These are phyloP conservation scores for Nasturtium officinale DNA, from an alignment of 345 rosid species.

Conservation along the genomic window DNA sequence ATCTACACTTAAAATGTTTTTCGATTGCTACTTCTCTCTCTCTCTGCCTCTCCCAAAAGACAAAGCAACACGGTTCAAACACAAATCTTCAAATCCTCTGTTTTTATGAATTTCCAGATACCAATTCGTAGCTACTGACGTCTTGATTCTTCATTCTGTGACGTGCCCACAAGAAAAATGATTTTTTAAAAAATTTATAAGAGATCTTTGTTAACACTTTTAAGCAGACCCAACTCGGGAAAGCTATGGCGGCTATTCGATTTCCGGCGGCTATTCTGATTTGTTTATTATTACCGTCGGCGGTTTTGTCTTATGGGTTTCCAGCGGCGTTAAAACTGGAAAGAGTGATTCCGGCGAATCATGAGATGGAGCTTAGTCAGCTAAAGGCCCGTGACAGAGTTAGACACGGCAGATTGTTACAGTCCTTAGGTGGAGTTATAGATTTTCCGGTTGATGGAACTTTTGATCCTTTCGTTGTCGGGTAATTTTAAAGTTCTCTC, in stretches of 20 bases:
- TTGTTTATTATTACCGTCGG: conserved; percentile 23
- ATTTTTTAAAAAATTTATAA: no score
- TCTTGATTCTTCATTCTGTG: conserved; percentile 4
- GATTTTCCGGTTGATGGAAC: conserved; percentile 84
- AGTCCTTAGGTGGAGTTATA: conserved; percentile 59
- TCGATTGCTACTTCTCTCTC: conserved; percentile 22
- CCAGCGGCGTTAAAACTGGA: conserved; percentile 64
- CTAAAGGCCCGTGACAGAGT: conserved; percentile 66
- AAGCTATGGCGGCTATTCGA: conserved; percentile 30
- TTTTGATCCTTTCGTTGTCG: conserved; percentile 80
- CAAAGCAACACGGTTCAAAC: neutral
- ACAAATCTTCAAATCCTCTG: conserved; percentile 23
- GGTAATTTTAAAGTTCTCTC: conserved; percentile 50
- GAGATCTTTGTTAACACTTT: conserved; percentile 32
- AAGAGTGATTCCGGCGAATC: conserved; percentile 59
- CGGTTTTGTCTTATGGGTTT: conserved; percentile 47
- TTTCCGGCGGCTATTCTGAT: conserved; percentile 14
- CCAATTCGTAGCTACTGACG: neutral
- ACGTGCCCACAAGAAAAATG: conserved; percentile 10
- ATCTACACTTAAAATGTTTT: conserved; percentile 29
- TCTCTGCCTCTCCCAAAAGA: conserved; percentile 2
- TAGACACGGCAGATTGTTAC: conserved; percentile 84
- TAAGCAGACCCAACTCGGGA: neutral
- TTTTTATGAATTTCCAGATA: conserved; percentile 2
- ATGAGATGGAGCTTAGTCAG: conserved; percentile 54